Base-by-base conservation (phyloP, 306 rosid species). In the Trifolium pratense region DNA sequence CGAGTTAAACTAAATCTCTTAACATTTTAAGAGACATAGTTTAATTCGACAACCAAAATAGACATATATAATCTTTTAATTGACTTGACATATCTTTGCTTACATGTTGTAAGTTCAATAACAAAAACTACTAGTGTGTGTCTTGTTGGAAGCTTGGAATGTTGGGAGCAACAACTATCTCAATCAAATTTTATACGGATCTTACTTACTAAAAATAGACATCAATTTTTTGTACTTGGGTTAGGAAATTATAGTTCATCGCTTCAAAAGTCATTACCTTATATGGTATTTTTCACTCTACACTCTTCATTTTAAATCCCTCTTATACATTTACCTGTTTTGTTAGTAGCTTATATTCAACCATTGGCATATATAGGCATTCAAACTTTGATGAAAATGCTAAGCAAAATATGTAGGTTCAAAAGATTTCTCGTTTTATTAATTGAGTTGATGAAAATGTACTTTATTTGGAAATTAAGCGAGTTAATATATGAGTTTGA, bases 251-350 rank as follows among this genome's bases (percentile, higher is more conserved):
- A 49, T 18, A 26, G 55, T 74, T 74, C 53, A 45, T 61, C 62
- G 25, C 18, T 51, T 3, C 17, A 46, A 73, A 73, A 73, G 65
- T 23, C 14, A 79, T 66, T 68, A 66, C 70, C 75, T 73, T 68
- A 18, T 26, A 52, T 23, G 8, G 75, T 37, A 61, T 73, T 79
- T 57, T 79, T 39, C 45, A 68, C 63, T 60, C 17, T 60, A 10
- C 67, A 73, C 78, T 73, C 46, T 52, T 49, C 60, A 32, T 26
- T 66, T 18, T 57, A 20, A 34, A 40, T 46, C 46, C 20, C 43
- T 29, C 32, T 57, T 56, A 32, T 52, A 70, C 40, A 39, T 52
- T 39, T 63, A 66, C 3, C 15, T 46, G 5, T 53, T 63, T 53
- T 45, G 55, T 73, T 46, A 20, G 75, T 51, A 64, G 31, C 10